These are phyloP conservation scores for Rhizopogon salebrosus DNA, from an alignment of 768 basidiomycete genomes.

Conservation along the genomic window DNA sequence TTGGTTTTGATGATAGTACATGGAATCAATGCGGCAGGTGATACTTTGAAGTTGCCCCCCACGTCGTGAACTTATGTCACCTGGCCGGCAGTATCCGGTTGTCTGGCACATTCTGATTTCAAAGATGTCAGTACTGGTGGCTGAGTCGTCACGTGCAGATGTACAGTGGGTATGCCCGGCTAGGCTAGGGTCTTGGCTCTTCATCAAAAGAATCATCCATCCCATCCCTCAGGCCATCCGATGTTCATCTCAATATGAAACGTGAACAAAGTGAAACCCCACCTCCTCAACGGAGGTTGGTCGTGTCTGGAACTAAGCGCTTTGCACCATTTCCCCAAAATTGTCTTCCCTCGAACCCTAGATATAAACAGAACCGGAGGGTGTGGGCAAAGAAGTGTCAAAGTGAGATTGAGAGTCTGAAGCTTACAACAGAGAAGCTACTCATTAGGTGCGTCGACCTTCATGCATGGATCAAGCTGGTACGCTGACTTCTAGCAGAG, in stretches of 20 bases:
- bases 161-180: no score
- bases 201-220: background rate
- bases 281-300: slow-evolving; percentile 10
- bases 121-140: no score
- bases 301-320: slow-evolving; percentile 22
- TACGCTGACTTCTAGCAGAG: slow-evolving; percentile 9
- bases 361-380: slow-evolving; percentile 16
- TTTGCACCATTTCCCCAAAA: slow-evolving; percentile 22
- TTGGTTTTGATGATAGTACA: no score
- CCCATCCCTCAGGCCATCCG: background rate
- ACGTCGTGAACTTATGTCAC: no score
- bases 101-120: no score
- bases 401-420: slow-evolving; percentile 14
- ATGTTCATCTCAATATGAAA: slow-evolving; percentile 10
- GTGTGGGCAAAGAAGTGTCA: slow-evolving; percentile 16
- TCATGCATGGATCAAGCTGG: background rate
- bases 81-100: no score
- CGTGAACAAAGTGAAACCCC: slow-evolving; percentile 16
- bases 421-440: slow-evolving; percentile 19
- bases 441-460: slow-evolving; percentile 21
- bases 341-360: slow-evolving; percentile 16
- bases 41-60: no score
- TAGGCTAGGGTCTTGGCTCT: no score
- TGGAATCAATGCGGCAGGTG: no score
- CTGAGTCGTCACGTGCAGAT: no score